Evolutionary conservation across 257 asterid genomes (phyloP).

Genomic region (Capsicum pubescens): DNA sequence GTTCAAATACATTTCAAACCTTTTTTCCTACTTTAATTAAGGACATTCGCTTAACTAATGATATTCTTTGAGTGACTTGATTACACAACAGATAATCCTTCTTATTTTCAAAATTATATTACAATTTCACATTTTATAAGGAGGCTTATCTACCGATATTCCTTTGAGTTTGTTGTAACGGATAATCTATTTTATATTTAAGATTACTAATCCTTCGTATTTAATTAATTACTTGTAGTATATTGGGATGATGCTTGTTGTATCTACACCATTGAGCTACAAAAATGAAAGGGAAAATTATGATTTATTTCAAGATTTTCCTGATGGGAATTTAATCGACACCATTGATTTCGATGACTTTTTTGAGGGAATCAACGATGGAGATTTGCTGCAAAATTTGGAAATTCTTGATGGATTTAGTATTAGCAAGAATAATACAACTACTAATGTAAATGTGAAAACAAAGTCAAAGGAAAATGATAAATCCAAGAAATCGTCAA

Average conservation of each 20-base stretch:
- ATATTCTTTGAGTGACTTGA: too few relatives aligned
- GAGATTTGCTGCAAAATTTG: slow-evolving; percentile 69
- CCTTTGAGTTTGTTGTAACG: background rate
- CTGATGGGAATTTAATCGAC: slow-evolving; percentile 60
- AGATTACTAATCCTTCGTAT: background rate
- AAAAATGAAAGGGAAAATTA: slow-evolving; percentile 29
- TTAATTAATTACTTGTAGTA: background rate
- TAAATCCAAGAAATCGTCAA: slow-evolving; percentile 53
- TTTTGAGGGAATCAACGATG: slow-evolving; percentile 64
- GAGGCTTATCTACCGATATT: background rate
- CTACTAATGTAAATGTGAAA: slow-evolving; percentile 30
- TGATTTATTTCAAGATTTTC: slow-evolving; percentile 57
- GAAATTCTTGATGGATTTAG: slow-evolving; percentile 64
- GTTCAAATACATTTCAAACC: too few relatives aligned
- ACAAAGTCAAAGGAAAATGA: slow-evolving; percentile 28
- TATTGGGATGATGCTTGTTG: slow-evolving; percentile 5
- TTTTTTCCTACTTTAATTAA: too few relatives aligned
- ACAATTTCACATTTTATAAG: background rate
- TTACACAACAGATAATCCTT: background rate
- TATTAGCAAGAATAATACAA: slow-evolving; percentile 8
- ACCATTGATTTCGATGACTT: slow-evolving; percentile 78
- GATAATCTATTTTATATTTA: background rate
- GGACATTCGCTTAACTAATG: too few relatives aligned
- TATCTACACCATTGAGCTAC: slow-evolving; percentile 11
- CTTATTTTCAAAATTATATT: background rate